phyloP scores from a whole-genome alignment of 192 early-diverging fungal species.

The Backusella westeae region DNA sequence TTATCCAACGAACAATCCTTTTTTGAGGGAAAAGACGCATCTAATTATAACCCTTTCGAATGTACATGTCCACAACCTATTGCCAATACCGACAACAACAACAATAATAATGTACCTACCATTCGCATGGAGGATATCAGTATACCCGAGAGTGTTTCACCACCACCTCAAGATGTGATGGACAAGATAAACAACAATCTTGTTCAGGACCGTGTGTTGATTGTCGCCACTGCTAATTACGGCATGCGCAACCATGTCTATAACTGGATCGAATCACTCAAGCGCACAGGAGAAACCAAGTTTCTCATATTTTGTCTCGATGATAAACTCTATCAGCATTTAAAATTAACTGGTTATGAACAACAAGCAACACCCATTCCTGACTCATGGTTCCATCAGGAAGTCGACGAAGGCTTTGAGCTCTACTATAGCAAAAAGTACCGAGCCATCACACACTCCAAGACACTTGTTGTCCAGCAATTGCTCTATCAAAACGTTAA shows the following conservation, averaged over 20 bases:
- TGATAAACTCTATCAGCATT: background rate
- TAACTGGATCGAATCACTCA: slow-evolving; percentile 34
- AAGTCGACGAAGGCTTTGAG: background rate
- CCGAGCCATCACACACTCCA: slow-evolving; percentile 20
- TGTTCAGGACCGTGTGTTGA: slow-evolving; percentile 6
- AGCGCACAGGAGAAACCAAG: slow-evolving; percentile 9
- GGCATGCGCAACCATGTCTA: slow-evolving; percentile 20
- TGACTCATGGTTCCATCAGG: slow-evolving; percentile 20
- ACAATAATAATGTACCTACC: background rate
- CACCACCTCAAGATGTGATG: slow-evolving; percentile 11
- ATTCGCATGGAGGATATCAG: background rate
- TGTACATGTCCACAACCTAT: background rate
- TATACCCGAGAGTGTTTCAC: background rate
- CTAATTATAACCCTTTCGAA: background rate
- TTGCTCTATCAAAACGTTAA: slow-evolving; percentile 27
- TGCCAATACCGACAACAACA: background rate
- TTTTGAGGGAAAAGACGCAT: background rate
- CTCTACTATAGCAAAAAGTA: slow-evolving; percentile 9
- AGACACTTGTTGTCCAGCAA: slow-evolving; percentile 25
- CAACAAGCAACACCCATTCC: slow-evolving; percentile 20
- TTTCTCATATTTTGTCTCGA: slow-evolving; percentile 31
- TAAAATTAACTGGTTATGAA: slow-evolving; percentile 15
- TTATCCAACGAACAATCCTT: slow-evolving; percentile 7
- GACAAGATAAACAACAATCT: slow-evolving; percentile 20
- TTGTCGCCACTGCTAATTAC: slow-evolving; percentile 29